Conservation (phyloP, 1,284 basidiomycete genomes). For the Ganoderma boninense region DNA sequence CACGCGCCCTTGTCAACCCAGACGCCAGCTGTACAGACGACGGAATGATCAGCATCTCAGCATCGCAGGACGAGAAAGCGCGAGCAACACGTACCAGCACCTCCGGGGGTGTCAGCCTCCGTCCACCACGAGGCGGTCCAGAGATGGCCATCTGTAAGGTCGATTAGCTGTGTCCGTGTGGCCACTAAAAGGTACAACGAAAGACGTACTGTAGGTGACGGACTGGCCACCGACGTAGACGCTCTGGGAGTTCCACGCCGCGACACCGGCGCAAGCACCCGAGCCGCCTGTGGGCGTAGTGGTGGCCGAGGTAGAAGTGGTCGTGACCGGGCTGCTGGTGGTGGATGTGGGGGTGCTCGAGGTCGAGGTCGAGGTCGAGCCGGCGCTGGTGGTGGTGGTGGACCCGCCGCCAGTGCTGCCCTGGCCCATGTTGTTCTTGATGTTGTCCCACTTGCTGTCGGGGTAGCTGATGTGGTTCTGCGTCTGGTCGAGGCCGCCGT, state of each 20-base stretch:
- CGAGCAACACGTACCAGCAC: constrained; percentile 44
- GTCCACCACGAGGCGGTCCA: constrained; percentile 77
- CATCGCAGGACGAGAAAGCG: not conserved
- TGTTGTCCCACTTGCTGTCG: constrained; percentile 75
- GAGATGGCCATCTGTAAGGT: constrained; percentile 53
- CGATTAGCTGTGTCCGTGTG: constrained; percentile 23
- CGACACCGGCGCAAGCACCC: constrained; percentile 16
- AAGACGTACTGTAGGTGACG: constrained; percentile 57
- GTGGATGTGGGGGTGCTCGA: constrained; percentile 44
- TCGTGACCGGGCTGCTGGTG: constrained; percentile 31
- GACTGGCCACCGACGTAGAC: constrained; percentile 60
- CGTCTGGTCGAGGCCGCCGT: constrained; percentile 67
- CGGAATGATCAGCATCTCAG: not conserved
- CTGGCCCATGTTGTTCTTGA: constrained; percentile 67
- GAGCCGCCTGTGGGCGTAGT: constrained; percentile 53
- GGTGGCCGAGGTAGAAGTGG: constrained; percentile 30
- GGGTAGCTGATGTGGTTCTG: constrained; percentile 76
- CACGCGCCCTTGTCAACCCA: constrained; percentile 69
- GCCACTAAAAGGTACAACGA: constrained; percentile 1
- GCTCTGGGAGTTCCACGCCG: constrained; percentile 56
- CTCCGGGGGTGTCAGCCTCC: constrained; percentile 62
- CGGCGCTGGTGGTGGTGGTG: not conserved
- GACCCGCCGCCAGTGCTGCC: constrained; percentile 19
- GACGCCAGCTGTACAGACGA: constrained; percentile 47
- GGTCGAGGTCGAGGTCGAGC: constrained; percentile 14